A percentile compares a stretch with the other conserved stretches of the same genome.
Evolutionary conservation across 371 early-diverging fungal species (phyloP).

Genomic region (Mortierella sp.): DNA sequence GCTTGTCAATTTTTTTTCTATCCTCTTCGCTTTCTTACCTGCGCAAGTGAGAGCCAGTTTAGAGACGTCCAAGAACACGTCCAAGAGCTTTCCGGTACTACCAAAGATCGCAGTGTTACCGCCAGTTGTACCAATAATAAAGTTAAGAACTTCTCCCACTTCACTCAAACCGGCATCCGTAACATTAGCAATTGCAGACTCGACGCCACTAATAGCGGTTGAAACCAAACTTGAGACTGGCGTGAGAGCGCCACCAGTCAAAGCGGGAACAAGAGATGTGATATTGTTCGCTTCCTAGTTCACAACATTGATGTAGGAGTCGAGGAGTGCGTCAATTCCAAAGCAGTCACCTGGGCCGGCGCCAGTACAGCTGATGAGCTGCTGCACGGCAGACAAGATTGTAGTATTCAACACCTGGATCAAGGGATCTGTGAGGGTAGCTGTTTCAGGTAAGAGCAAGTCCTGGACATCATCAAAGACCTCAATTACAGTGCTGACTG

Average conservation of each 20-base stretch:
- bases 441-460: not conserved
- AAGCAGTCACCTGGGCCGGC: not conserved
- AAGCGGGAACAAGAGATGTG: not conserved
- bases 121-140: not conserved
- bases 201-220: not conserved
- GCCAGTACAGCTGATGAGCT: constrained; percentile 1
- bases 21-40: constrained; percentile 7
- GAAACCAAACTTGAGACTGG: not conserved
- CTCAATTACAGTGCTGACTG: not conserved
- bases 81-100: not conserved
- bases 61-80: not conserved
- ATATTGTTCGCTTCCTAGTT: not conserved
- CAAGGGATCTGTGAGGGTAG: not conserved
- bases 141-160: constrained; percentile 9
- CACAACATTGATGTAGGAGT: not conserved
- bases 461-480: not conserved
- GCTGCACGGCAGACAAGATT: not conserved
- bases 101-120: not conserved
- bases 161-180: not conserved
- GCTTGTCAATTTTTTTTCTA: no score
- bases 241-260: not conserved
- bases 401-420: not conserved
- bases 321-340: not conserved
- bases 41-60: constrained; percentile 2
- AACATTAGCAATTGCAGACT: not conserved